Percentiles rank a stretch among this genome's conserved stretches.
Conservation (phyloP, 495 filamentous ascomycete genomes). For the Viridothelium virens region DNA sequence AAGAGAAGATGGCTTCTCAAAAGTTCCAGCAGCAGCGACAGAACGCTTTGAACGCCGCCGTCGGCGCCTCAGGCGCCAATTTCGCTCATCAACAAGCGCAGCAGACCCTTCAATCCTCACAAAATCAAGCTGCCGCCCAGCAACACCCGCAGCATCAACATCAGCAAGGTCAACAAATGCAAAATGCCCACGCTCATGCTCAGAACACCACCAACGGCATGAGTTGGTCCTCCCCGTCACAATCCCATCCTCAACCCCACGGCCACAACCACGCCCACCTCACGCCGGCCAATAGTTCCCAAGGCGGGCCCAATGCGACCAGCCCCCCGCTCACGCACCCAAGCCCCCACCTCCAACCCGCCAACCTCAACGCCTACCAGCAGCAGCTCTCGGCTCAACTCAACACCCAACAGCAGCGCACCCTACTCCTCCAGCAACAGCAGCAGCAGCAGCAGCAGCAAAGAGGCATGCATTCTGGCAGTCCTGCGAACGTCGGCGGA, state of each 20-base stretch:
- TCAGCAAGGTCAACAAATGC: background rate
- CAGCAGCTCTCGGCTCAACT: slow-evolving; percentile 13
- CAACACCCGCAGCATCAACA: slow-evolving; percentile 12
- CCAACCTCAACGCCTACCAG: slow-evolving; percentile 8
- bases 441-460: slow-evolving; percentile 12
- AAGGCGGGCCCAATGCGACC: background rate
- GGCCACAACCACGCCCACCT: background rate
- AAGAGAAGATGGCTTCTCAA: slow-evolving; percentile 16
- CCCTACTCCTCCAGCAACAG: slow-evolving; percentile 17
- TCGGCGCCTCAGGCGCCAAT: slow-evolving; percentile 20
- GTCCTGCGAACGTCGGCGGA: background rate
- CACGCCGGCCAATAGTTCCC: background rate
- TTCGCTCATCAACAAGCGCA: slow-evolving; percentile 12
- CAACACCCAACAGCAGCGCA: slow-evolving; percentile 16
- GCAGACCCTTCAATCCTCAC: slow-evolving; percentile 6
- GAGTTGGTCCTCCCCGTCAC: background rate
- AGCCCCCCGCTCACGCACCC: background rate
- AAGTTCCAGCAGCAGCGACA: slow-evolving; percentile 21
- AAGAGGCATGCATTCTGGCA: background rate
- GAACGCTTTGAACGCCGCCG: slow-evolving; percentile 35
- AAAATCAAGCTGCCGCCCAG: slow-evolving; percentile 11
- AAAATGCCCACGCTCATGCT: background rate
- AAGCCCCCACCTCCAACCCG: background rate
- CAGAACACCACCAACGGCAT: slow-evolving; percentile 12
- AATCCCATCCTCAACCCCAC: slow-evolving; percentile 1